Conservation (phyloP, 352 stramenopile species). For the Phytophthora pistaciae region DNA sequence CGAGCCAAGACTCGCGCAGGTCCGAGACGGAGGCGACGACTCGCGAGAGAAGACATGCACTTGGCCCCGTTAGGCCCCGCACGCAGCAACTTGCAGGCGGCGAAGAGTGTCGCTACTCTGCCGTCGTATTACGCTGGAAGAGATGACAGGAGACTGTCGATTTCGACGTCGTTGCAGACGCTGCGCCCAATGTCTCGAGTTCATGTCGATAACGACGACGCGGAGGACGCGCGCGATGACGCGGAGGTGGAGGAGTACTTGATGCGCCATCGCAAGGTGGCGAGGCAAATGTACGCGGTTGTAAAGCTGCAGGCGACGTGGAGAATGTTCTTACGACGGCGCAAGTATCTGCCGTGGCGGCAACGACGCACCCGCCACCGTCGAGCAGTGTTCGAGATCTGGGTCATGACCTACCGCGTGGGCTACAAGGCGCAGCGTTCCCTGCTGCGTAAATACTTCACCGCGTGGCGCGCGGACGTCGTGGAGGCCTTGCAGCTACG, state of each 20-base stretch:
- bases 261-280: conserved; percentile 19
- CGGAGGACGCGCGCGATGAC: conserved; percentile 31
- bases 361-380: conserved; percentile 35
- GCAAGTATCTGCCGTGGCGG: conserved; percentile 59
- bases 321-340: conserved; percentile 55
- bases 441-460: conserved; percentile 49
- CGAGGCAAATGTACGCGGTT: conserved; percentile 38
- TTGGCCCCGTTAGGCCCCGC: conserved; percentile 16
- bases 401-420: conserved; percentile 55
- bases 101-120: conserved; percentile 16
- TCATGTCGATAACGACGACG: conserved; percentile 23
- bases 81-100: conserved; percentile 16
- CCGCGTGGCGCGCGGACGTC: conserved; percentile 59
- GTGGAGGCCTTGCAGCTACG: conserved; percentile 53
- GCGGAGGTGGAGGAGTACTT: conserved; percentile 34
- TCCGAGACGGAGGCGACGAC: conserved; percentile 20
- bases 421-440: conserved; percentile 41
- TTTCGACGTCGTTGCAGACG: conserved; percentile 26
- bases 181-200: conserved; percentile 2
- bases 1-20: conserved; percentile 24
- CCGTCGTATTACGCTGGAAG: not conserved
- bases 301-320: conserved; percentile 61
- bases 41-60: conserved; percentile 27
- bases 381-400: conserved; percentile 56
- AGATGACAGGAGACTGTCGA: conserved; percentile 7